Percentiles rank a stretch among this genome's conserved stretches.
Conservation (phyloP, 2,329 filamentous ascomycete genomes). For the Metarhizium sp. region DNA sequence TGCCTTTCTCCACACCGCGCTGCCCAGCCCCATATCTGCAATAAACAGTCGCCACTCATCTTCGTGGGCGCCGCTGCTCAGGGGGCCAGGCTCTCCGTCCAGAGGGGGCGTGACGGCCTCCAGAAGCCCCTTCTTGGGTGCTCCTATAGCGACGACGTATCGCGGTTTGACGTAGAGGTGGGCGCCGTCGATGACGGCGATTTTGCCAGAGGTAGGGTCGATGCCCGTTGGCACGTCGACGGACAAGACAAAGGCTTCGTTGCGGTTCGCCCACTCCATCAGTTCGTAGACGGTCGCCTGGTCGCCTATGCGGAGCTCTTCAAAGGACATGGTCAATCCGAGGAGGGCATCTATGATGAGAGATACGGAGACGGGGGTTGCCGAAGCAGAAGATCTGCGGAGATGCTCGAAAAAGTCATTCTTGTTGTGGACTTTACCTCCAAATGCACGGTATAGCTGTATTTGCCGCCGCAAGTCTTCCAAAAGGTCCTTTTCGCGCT, state of each 20-base stretch:
- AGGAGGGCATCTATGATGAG: conserved; percentile 85
- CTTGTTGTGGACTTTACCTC: conserved; percentile 60
- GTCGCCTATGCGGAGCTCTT: conserved; percentile 74
- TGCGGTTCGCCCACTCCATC: conserved; percentile 89
- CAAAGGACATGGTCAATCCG: conserved; percentile 78
- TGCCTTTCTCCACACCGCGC: conserved; percentile 76
- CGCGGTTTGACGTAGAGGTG: conserved; percentile 73
- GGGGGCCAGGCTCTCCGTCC: conserved; percentile 26
- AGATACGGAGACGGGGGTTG: conserved; percentile 50
- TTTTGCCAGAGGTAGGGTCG: conserved; percentile 65
- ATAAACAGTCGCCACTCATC: conserved; percentile 73
- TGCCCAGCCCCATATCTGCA: conserved; percentile 77
- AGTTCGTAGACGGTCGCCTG: conserved; percentile 80
- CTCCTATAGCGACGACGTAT: conserved; percentile 76
- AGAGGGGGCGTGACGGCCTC: conserved; percentile 56
- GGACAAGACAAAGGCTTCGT: conserved; percentile 70
- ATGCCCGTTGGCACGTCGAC: conserved; percentile 90
- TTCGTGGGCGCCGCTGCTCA: conserved; percentile 27
- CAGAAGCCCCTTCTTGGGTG: conserved; percentile 75
- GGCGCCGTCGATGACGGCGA: conserved; percentile 60
- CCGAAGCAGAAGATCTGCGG: conserved; percentile 32
- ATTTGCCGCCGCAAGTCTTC: conserved; percentile 75
- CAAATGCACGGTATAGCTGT: conserved; percentile 74
- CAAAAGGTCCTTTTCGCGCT: conserved; percentile 71
- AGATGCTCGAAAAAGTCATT: conserved; percentile 52